Evolutionary conservation across 345 rosid species (phyloP).

Genomic region (Mallotus nudiflorus): DNA sequence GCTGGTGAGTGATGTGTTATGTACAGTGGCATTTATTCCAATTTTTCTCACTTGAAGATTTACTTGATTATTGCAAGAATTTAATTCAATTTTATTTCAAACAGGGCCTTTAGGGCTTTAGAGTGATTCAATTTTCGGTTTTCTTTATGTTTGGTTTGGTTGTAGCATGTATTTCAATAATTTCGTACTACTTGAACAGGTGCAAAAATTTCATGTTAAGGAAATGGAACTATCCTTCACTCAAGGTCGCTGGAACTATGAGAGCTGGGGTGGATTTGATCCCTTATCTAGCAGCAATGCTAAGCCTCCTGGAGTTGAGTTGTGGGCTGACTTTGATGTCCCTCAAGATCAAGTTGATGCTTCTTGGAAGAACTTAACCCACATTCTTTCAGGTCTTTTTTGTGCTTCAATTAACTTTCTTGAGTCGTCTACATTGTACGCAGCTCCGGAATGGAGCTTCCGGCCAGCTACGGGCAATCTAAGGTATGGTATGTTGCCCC

Average conservation of each 20-base stretch:
- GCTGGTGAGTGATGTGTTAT: conserved; percentile 68
- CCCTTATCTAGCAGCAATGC: conserved; percentile 83
- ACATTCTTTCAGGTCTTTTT: conserved; percentile 88
- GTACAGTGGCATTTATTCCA: no score
- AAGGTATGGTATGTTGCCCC: conserved; percentile 88
- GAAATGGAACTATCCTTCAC: conserved; percentile 98
- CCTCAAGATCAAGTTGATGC: conserved; percentile 68
- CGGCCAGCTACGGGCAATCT: conserved; percentile 53
- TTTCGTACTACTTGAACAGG: conserved; percentile 45
- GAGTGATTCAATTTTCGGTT: no score
- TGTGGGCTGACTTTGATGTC: conserved; percentile 95
- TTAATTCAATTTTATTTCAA: no score
- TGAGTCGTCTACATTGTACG: conserved; percentile 73
- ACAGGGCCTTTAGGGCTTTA: not conserved
- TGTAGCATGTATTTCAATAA: conserved; percentile 7
- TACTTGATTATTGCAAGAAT: no score
- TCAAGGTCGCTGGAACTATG: conserved; percentile 98
- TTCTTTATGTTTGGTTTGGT: not conserved
- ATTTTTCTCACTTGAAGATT: no score
- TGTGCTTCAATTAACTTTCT: conserved; percentile 95
- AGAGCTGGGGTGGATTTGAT: conserved; percentile 96
- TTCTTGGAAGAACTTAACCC: conserved; percentile 87
- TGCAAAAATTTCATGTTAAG: conserved; percentile 63
- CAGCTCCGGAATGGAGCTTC: conserved; percentile 83
- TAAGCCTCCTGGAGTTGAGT: conserved; percentile 93